Evolutionary conservation across 805 yeast genomes (phyloP).

Genomic region (Starmerella stigmatis): DNA sequence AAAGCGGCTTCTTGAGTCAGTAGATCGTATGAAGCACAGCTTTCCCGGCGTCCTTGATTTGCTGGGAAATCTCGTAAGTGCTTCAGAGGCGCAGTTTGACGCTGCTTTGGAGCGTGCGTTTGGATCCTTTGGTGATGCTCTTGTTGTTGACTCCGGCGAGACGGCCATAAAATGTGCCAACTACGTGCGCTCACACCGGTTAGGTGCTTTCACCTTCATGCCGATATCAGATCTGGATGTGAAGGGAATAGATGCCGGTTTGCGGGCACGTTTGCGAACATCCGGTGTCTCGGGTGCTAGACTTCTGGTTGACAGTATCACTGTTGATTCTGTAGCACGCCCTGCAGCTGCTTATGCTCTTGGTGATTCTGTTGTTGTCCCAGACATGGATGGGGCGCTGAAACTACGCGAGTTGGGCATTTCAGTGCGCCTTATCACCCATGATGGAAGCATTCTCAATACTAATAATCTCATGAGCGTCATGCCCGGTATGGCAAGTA

Average conservation of each 20-base stretch:
- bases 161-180: slow-evolving; percentile 69
- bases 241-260: slow-evolving; percentile 28
- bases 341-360: slow-evolving; percentile 72
- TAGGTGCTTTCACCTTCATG: slow-evolving; percentile 77
- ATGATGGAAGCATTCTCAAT: slow-evolving; percentile 77
- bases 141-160: slow-evolving; percentile 63
- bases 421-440: slow-evolving; percentile 59
- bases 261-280: slow-evolving; percentile 26
- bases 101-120: slow-evolving; percentile 39
- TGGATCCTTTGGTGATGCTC: slow-evolving; percentile 70
- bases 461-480: slow-evolving; percentile 89
- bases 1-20: slow-evolving; percentile 59
- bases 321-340: slow-evolving; percentile 56
- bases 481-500: slow-evolving; percentile 29
- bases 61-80: slow-evolving; percentile 67
- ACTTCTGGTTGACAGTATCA: slow-evolving; percentile 65
- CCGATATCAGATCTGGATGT: slow-evolving; percentile 72
- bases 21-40: slow-evolving; percentile 49
- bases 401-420: slow-evolving; percentile 57
- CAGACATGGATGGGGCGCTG: slow-evolving; percentile 56
- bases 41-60: slow-evolving; percentile 80
- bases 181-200: slow-evolving; percentile 70
- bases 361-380: slow-evolving; percentile 71
- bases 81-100: slow-evolving; percentile 33
- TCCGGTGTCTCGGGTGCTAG: slow-evolving; percentile 38